Evolutionary conservation across 1,139 yeast species (phyloP), one percentile per base, ranked within the genome.

Genomic region (Blastobotrys petasosporus): DNA sequence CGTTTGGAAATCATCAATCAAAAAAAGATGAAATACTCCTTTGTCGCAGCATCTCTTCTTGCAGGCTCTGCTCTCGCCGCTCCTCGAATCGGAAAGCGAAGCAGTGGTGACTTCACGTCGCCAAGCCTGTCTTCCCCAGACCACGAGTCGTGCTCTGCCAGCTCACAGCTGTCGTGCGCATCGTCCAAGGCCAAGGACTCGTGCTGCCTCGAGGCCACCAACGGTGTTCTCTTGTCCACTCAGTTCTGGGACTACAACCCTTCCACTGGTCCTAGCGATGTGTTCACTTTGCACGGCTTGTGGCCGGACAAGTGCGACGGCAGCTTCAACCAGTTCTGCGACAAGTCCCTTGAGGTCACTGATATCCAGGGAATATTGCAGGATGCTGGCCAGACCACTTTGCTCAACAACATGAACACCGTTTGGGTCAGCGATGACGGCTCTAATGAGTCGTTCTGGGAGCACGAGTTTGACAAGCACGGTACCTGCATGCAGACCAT

Each of bases 231-330:
- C 36, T 66, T 90, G 42, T 86, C 82, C 58, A 86, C 97, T 0
- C 97, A 92, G 62, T 88, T 90, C 65, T 90, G 97, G 97, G 95
- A 90, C 64, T 86, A 85, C 60, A 69, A 71, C 51, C 96, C 97
- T 0, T 80, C 94, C 2, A 73, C 82, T 50, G 95, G 96, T 2
- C 85, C 86, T 1, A 70, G 75, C 40, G 82, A 87, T 54, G 70
- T 79, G 51, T 92, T 87, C 66, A 90, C 97, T 0, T 68, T 86
- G 31, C 94, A 85, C 61, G 95, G 95, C 0, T 66, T 85, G 44
- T 85, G 95, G 95, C 87, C 90, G 3, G 94, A 85, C 63, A 76
- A 77, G 56, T 85, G 95, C 62, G 79, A 76, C 57, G 94, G 94
- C 1, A 71, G 81, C 1, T 85, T 73, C 61, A 79, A 77, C 47